A percentile compares a stretch with the other conserved stretches of the same genome.
Conservation (phyloP, 345 rosid species). For the Eucalyptus microcorys region DNA sequence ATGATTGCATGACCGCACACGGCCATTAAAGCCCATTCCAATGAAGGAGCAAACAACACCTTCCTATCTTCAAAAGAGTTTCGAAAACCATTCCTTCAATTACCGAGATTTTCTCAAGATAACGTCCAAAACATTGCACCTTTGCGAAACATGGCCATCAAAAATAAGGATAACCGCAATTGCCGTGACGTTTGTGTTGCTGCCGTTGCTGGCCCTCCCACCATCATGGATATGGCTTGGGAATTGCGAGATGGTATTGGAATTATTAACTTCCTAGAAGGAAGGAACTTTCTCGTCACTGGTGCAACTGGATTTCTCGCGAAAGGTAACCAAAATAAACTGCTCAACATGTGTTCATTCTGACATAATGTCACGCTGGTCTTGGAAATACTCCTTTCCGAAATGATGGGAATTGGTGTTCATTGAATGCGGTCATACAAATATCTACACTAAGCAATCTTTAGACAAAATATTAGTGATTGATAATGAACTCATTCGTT, state of each 20-base stretch:
- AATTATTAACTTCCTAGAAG: neutral
- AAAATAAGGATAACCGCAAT: neutral
- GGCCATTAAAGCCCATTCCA: neutral
- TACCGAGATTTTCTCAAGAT: no score
- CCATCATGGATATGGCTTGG: neutral
- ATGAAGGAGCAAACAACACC: neutral
- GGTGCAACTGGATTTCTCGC: neutral
- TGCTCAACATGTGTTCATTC: neutral
- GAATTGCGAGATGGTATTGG: neutral
- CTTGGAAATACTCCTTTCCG: neutral
- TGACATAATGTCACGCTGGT: neutral
- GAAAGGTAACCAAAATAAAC: neutral
- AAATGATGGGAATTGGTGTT: neutral
- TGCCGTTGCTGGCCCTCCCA: neutral
- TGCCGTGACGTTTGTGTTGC: neutral
- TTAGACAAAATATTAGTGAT: neutral
- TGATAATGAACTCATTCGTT: neutral
- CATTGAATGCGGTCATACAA: neutral
- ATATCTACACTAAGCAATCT: neutral
- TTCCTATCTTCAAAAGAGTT: neutral
- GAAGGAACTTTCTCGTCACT: neutral
- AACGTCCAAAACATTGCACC: neutral
- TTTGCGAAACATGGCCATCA: neutral
- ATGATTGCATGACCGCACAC: neutral
- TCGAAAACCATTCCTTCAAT: neutral